These are phyloP conservation scores for Coix lacrymajobi DNA, from an alignment of 176 grass and related monocot species.

Conservation along the genomic window DNA sequence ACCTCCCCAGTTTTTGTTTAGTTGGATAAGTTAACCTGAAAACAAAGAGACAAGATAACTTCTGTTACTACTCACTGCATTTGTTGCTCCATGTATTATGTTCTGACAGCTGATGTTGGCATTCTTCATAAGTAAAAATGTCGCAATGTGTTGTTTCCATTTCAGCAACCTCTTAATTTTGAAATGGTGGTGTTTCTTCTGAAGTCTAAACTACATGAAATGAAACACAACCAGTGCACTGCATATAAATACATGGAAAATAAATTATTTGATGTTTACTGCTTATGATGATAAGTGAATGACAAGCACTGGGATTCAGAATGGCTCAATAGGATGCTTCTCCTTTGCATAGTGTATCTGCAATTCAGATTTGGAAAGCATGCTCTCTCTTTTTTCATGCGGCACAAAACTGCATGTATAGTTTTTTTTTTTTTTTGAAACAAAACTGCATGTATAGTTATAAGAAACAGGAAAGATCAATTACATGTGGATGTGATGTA, in stretches of 20 bases:
- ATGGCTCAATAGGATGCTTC: neutral
- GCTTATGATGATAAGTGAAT: neutral
- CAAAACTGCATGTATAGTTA: neutral
- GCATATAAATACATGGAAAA: neutral
- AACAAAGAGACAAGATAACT: neutral
- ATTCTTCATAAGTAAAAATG: neutral
- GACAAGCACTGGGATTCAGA: neutral
- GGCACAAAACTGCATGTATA: neutral
- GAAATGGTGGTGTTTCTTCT: neutral
- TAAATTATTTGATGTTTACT: neutral
- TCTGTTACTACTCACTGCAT: neutral
- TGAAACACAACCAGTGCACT: neutral
- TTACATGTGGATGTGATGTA: neutral
- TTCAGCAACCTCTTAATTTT: neutral
- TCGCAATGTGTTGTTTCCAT: neutral
- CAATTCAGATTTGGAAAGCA: neutral
- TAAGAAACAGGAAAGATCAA: neutral
- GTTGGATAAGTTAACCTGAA: conserved; percentile 1
- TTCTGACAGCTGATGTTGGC: neutral
- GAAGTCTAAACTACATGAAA: neutral
- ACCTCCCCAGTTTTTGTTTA: neutral
- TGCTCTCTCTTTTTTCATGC: neutral
- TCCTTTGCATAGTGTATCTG: neutral
- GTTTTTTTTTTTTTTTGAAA: too few relatives aligned
- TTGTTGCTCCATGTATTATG: neutral